Evolutionary conservation across 2,329 filamentous ascomycete genomes (phyloP).

Genomic region (Cadophora sp.): DNA sequence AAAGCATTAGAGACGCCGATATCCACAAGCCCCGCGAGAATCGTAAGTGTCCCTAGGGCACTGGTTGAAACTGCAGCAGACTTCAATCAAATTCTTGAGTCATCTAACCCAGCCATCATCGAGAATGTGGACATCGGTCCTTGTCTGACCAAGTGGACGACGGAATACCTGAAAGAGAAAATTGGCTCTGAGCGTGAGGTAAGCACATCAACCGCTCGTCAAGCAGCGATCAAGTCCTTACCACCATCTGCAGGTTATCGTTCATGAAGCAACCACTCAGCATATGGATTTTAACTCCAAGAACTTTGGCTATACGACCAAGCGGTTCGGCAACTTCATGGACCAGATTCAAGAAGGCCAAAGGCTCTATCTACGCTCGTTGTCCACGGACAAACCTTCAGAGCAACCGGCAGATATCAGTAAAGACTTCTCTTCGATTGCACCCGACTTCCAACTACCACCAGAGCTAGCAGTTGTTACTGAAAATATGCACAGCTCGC

Average conservation of each 20-base stretch:
- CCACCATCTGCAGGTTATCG: constrained; percentile 62
- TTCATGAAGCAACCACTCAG: constrained; percentile 71
- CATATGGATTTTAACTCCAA: constrained; percentile 84
- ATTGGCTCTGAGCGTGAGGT: constrained; percentile 69
- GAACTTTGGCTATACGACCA: constrained; percentile 80
- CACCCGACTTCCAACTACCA: constrained; percentile 74
- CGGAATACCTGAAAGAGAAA: constrained; percentile 68
- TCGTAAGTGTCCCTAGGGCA: constrained; percentile 57
- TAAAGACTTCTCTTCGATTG: constrained; percentile 74
- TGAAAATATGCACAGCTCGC: constrained; percentile 76
- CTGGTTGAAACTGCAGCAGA: constrained; percentile 58
- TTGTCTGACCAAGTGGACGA: constrained; percentile 72
- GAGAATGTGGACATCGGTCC: constrained; percentile 69
- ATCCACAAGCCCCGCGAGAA: background rate
- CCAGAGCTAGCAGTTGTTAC: constrained; percentile 61
- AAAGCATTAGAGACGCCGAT: background rate
- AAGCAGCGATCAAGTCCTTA: constrained; percentile 15
- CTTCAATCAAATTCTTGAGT: constrained; percentile 65
- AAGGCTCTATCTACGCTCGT: constrained; percentile 77
- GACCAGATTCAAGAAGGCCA: constrained; percentile 62
- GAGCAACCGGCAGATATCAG: constrained; percentile 73
- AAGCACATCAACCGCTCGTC: constrained; percentile 28
- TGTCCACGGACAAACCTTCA: constrained; percentile 73
- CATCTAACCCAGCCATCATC: constrained; percentile 69
- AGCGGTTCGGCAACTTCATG: constrained; percentile 71